Conservation (phyloP, 345 rosid genomes). For the Passiflora organensis region DNA sequence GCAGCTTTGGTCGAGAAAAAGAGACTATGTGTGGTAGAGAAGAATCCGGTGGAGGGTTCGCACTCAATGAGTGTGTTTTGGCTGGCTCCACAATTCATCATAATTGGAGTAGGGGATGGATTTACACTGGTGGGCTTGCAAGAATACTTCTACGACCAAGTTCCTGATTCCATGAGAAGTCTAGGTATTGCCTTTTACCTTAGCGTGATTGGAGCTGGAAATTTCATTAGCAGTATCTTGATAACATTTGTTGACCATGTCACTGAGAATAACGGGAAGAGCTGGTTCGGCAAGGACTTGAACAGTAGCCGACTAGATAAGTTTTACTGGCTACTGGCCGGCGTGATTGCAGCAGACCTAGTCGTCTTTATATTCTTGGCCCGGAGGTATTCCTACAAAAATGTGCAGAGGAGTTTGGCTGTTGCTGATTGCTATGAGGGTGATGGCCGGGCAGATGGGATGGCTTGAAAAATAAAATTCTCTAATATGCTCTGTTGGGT, state of each 20-base stretch:
- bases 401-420: conserved; percentile 53
- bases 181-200: conserved; percentile 87
- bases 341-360: conserved; percentile 40
- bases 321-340: conserved; percentile 70
- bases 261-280: conserved; percentile 17
- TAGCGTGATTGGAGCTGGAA: conserved; percentile 74
- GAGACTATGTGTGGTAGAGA: conserved; percentile 30
- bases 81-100: conserved; percentile 77
- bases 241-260: conserved; percentile 38
- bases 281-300: conserved; percentile 67
- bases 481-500: no score
- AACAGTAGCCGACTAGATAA: conserved; percentile 72
- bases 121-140: conserved; percentile 83
- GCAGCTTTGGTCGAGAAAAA: conserved; percentile 75
- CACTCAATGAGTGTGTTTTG: conserved; percentile 69
- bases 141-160: conserved; percentile 93
- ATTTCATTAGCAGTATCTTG: conserved; percentile 63
- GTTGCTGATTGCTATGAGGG: conserved; percentile 54
- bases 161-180: conserved; percentile 93
- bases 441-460: conserved; percentile 23
- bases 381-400: conserved; percentile 63
- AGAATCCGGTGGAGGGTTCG: conserved; percentile 38
- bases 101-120: conserved; percentile 69
- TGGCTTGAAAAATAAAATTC: conserved; percentile 14
- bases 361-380: conserved; percentile 53